Percentiles rank a stretch among this genome's conserved stretches.
phyloP scores from a whole-genome alignment of 2,329 filamentous ascomycete genomes.

The Plenodomus biglobosus region DNA sequence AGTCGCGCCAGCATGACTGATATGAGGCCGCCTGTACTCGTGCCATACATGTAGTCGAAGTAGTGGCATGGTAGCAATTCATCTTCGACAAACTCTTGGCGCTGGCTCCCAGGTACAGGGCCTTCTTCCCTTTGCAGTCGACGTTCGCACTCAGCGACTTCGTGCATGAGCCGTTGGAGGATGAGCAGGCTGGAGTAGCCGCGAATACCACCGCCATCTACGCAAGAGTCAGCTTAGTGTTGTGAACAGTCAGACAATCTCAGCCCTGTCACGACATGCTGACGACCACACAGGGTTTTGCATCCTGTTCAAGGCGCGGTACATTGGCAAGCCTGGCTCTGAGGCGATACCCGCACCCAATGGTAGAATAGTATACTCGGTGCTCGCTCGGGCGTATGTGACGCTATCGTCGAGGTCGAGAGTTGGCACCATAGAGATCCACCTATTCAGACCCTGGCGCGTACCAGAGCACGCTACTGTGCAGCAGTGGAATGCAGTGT shows the following conservation, averaged over 20 bases:
- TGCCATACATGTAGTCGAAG: slow-evolving; percentile 58
- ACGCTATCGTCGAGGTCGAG: background rate
- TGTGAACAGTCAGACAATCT: background rate
- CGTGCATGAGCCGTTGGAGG: slow-evolving; percentile 52
- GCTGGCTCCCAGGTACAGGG: slow-evolving; percentile 29
- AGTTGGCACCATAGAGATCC: background rate
- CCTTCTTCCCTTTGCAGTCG: slow-evolving; percentile 49
- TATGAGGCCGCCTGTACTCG: slow-evolving; percentile 55
- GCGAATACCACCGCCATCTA: slow-evolving; percentile 54
- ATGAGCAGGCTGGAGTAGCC: slow-evolving; percentile 56
- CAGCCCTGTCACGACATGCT: background rate
- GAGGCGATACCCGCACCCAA: background rate
- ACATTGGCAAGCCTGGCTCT: background rate
- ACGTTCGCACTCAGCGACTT: slow-evolving; percentile 50
- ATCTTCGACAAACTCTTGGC: slow-evolving; percentile 42
- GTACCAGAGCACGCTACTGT: slow-evolving; percentile 1
- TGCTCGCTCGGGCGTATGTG: background rate
- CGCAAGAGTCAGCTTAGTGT: slow-evolving; percentile 16
- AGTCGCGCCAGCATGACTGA: slow-evolving; percentile 54
- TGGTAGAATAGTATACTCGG: background rate
- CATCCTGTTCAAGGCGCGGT: background rate
- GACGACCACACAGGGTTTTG: background rate
- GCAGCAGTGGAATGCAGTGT: background rate
- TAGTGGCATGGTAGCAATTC: slow-evolving; percentile 54
- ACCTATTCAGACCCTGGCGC: background rate